phyloP scores from a whole-genome alignment of 768 basidiomycete species.

The Termitomyces bulborhizus region DNA sequence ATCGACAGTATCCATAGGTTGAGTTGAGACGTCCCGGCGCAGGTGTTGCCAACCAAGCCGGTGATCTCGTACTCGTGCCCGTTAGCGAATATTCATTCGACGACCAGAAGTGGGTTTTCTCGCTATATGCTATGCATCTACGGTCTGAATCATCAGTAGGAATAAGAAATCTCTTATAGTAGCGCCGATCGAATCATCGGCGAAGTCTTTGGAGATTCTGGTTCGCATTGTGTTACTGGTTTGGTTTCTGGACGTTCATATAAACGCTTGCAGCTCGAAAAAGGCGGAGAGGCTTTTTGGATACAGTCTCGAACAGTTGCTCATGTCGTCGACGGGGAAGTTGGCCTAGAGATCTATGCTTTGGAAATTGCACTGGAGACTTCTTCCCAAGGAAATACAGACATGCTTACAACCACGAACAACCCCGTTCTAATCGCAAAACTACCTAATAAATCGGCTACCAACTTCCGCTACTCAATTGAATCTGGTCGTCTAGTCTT shows the following conservation, averaged over 20 bases:
- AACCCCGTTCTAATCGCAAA: conserved; percentile 48
- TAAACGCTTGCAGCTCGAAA: conserved; percentile 35
- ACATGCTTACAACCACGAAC: conserved; percentile 27
- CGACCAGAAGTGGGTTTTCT: conserved; percentile 57
- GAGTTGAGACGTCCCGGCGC: conserved; percentile 59
- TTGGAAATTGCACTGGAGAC: conserved; percentile 45
- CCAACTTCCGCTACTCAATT: conserved; percentile 64
- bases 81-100: conserved; percentile 66
- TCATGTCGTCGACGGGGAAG: conserved; percentile 54
- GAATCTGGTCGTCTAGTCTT: conserved; percentile 68
- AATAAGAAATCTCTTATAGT: conserved; percentile 66
- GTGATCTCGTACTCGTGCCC: conserved; percentile 63
- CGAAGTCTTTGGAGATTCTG: conserved; percentile 47
- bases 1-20: conserved; percentile 25
- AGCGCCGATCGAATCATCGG: conserved; percentile 46
- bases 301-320: conserved; percentile 64
- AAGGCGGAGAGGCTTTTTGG: conserved; percentile 79
- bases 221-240: conserved; percentile 22
- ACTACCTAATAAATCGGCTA: conserved; percentile 60
- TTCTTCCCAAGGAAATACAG: conserved; percentile 16
- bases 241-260: background rate
- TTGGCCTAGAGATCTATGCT: conserved; percentile 53
- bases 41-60: conserved; percentile 61
- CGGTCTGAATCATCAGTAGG: conserved; percentile 27
- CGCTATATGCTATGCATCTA: background rate